phyloP scores from a whole-genome alignment of 345 rosid species.

The Gossypium australe region DNA sequence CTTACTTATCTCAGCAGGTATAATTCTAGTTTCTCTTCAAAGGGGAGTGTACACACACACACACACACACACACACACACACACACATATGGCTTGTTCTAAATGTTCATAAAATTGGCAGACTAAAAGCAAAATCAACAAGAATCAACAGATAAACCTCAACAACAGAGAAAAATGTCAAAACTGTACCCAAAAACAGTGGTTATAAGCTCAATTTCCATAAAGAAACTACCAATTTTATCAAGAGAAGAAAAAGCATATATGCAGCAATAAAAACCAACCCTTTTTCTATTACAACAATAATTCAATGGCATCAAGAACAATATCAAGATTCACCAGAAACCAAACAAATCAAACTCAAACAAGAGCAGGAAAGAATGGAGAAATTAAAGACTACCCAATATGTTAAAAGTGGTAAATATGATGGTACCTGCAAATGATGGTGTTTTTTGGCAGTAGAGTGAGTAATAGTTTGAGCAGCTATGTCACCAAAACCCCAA shows the following conservation, averaged over 20 bases:
- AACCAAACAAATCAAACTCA: background rate
- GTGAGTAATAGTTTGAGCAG: slow-evolving; percentile 35
- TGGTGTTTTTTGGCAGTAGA: slow-evolving; percentile 16
- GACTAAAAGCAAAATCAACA: background rate
- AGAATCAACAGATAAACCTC: background rate
- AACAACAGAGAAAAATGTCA: background rate
- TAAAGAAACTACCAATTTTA: background rate
- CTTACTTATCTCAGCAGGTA: background rate
- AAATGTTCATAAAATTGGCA: background rate
- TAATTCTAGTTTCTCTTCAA: background rate
- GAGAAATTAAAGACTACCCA: background rate
- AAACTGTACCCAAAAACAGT: background rate
- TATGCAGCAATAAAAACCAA: background rate
- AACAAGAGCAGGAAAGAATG: background rate
- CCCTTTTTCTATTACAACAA: background rate
- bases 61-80: background rate
- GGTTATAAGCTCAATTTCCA: background rate
- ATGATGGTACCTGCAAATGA: slow-evolving; percentile 18
- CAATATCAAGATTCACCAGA: background rate
- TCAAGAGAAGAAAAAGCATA: background rate
- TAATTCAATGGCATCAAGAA: background rate
- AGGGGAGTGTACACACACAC: background rate
- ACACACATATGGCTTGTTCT: background rate
- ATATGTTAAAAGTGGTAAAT: background rate
- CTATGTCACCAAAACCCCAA: slow-evolving; percentile 42